Conservation (phyloP, 129 eudicot species). For the Tanacetum coccineum region DNA sequence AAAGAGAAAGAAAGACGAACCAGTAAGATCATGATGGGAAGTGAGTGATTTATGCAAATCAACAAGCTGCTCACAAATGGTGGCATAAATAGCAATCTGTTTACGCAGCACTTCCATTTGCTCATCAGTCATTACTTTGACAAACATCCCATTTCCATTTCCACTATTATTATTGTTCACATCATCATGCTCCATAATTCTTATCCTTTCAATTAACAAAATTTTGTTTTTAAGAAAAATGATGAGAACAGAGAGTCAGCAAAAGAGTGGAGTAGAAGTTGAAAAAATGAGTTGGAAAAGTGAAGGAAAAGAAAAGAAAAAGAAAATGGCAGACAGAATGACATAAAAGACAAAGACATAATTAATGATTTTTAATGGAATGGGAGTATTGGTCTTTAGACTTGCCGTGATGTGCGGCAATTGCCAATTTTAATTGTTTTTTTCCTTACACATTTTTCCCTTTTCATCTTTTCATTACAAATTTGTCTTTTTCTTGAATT, state of each 20-base stretch:
- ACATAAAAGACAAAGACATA: slow-evolving; percentile 40
- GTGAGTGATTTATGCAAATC: slow-evolving; percentile 91
- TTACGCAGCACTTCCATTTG: slow-evolving; percentile 90
- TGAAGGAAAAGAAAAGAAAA: slow-evolving; percentile 72
- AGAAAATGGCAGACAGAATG: slow-evolving; percentile 52
- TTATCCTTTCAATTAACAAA: background rate
- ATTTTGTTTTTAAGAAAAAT: background rate
- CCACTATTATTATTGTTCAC: slow-evolving; percentile 27
- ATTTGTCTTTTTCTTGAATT: too few relatives aligned
- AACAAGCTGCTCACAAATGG: slow-evolving; percentile 93
- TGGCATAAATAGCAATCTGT: slow-evolving; percentile 90
- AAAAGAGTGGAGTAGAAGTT: slow-evolving; percentile 25
- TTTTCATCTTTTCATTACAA: too few relatives aligned
- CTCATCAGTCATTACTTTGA: slow-evolving; percentile 98
- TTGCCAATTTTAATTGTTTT: too few relatives aligned
- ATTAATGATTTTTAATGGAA: background rate
- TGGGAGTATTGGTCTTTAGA: background rate
- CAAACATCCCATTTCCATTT: slow-evolving; percentile 54
- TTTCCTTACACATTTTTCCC: too few relatives aligned
- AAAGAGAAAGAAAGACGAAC: slow-evolving; percentile 27
- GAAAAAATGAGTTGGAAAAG: slow-evolving; percentile 51
- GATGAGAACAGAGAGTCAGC: slow-evolving; percentile 20
- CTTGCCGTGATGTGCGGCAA: slow-evolving; percentile 1
- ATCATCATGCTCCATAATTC: slow-evolving; percentile 42
- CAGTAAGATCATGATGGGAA: slow-evolving; percentile 86